Evolutionary conservation across 257 asterid genomes (phyloP), one percentile per base, ranked within the genome.

Genomic region (Cynanchum wilfordii): DNA sequence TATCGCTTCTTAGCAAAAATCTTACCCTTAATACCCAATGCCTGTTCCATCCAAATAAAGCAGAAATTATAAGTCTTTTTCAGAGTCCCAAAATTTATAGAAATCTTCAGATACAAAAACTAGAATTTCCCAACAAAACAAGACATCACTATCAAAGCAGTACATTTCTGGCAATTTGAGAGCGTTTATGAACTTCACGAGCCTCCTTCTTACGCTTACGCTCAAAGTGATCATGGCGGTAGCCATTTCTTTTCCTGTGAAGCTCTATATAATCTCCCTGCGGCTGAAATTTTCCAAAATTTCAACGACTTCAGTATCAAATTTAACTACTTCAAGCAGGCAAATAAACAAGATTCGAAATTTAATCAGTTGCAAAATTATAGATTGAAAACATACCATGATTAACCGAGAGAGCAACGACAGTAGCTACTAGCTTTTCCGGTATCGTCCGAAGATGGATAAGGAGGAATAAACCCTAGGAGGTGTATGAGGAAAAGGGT

Each of bases 211-310:
- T 95, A 60, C 98, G 97, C 45, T 88, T 90, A 69, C 96, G 92
- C 84, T 91, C 97, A 78, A 86, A 85, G 83, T 89, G 90, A 79
- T 94, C 97, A 76, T 38, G 96, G 87, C 99, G 99, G 66, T 85
- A 83, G 38, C 99, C 99, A 83, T 82, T 5, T 79, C 97, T 88
- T 88, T 94, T 94, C 85, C 90, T 82, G 89, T 83, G 87, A 38
- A 88, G 86, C 76, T 91, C 99, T 50, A 94, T 91, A 73, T 94
- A 85, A 84, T 94, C 99, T 83, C 99, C 99, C 85, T 94, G 99
- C 75, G 99, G 99, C 98, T 95, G 89, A 74, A 73, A 7, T 50
- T 29, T 55, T 40, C 51, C 40, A 38, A n/a, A 15, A 60, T 29
- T 42, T 45, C 60, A 47, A 33, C 40, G 60, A 19, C 40, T 64